A percentile compares a stretch with the other conserved stretches of the same genome.
Conservation (phyloP, 2,329 filamentous ascomycete species). For the Penicillium paneum region DNA sequence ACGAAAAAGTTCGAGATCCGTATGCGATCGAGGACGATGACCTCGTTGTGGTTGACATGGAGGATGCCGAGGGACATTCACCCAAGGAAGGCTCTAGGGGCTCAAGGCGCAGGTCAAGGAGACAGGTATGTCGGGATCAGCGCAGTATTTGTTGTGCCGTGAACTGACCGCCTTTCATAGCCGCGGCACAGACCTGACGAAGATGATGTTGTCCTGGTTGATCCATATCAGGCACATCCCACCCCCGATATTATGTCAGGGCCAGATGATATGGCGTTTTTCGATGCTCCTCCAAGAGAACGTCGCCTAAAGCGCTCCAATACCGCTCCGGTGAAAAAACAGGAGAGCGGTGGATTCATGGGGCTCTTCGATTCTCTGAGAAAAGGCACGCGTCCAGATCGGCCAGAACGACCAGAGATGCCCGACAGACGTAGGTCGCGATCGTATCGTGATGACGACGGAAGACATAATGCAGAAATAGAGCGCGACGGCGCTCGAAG, state of each 20-base stretch:
- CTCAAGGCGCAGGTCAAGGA: constrained; percentile 37
- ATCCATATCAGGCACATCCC: constrained; percentile 47
- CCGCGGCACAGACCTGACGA: constrained; percentile 34
- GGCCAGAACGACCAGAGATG: constrained; percentile 22
- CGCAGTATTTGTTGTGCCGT: background rate
- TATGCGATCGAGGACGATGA: constrained; percentile 65
- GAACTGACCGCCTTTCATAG: constrained; percentile 17
- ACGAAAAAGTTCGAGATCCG: constrained; percentile 48
- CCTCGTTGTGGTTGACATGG: constrained; percentile 56
- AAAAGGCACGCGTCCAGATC: constrained; percentile 25
- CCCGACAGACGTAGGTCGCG: constrained; percentile 39
- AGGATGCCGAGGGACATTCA: constrained; percentile 37
- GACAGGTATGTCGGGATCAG: constrained; percentile 30
- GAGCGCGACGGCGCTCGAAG: constrained; percentile 38
- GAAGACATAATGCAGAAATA: constrained; percentile 32
- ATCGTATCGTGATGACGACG: constrained; percentile 37
- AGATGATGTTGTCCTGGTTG: constrained; percentile 56
- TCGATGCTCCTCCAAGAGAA: constrained; percentile 49
- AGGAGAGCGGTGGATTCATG: constrained; percentile 54
- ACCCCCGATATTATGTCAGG: constrained; percentile 46
- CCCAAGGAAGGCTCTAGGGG: constrained; percentile 34
- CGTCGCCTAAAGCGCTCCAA: constrained; percentile 59
- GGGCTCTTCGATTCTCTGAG: constrained; percentile 58
- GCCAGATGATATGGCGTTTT: constrained; percentile 52
- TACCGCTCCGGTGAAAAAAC: constrained; percentile 60